A percentile compares a stretch with the other conserved stretches of the same genome.
Evolutionary conservation across 2,329 filamentous ascomycete species (phyloP).

Genomic region (Blastomyces gilchristii): DNA sequence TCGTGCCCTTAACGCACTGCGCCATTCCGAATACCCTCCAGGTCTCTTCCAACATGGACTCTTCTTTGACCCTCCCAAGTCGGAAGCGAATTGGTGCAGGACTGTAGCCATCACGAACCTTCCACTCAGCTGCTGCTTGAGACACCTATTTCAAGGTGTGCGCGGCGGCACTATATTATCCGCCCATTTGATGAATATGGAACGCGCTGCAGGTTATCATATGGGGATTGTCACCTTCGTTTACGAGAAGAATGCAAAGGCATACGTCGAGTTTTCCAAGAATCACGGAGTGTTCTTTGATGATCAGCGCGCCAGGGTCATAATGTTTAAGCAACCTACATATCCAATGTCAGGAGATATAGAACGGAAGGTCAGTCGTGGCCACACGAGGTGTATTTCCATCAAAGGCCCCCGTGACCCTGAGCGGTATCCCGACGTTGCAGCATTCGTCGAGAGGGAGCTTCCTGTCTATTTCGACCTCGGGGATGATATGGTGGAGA

Average conservation of each 20-base stretch:
- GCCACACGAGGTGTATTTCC: conserved; percentile 22
- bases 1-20: background rate
- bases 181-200: conserved; percentile 24
- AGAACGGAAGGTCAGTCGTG: conserved; percentile 17
- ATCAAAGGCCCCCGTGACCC: conserved; percentile 14
- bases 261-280: conserved; percentile 17
- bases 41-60: conserved; percentile 25
- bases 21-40: conserved; percentile 15
- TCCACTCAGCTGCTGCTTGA: conserved; percentile 18
- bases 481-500: conserved; percentile 14
- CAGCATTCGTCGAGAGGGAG: conserved; percentile 8
- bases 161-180: conserved; percentile 22
- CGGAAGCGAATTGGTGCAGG: conserved; percentile 21
- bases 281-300: conserved; percentile 18
- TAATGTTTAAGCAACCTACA: conserved; percentile 23
- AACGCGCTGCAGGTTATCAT: conserved; percentile 21
- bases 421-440: conserved; percentile 11
- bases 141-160: conserved; percentile 20
- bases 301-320: conserved; percentile 16
- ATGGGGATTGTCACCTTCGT: conserved; percentile 26
- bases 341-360: conserved; percentile 23
- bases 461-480: conserved; percentile 13
- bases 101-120: conserved; percentile 24
- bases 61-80: conserved; percentile 21
- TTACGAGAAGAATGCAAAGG: conserved; percentile 18